Conservation (phyloP, 2,329 filamentous ascomycete species). For the Hypoxylon sp. region DNA sequence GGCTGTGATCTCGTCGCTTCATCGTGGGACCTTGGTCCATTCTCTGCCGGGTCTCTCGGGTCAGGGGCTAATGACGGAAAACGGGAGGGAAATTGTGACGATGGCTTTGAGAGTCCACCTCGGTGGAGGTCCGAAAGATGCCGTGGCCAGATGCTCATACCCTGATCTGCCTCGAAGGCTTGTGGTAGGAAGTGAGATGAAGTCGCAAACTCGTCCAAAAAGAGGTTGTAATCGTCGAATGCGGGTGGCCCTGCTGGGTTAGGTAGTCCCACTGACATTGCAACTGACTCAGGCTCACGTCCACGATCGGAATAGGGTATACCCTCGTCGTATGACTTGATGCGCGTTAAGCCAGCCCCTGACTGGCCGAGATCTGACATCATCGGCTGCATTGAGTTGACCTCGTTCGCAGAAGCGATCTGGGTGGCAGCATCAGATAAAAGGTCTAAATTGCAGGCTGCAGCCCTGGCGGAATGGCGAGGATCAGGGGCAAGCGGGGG, state of each 20-base stretch:
- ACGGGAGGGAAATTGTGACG: conserved; percentile 68
- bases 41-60: conserved; percentile 61
- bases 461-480: conserved; percentile 62
- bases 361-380: conserved; percentile 62
- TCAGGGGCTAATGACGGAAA: conserved; percentile 70
- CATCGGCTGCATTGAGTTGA: conserved; percentile 67
- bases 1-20: conserved; percentile 58
- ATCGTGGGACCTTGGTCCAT: conserved; percentile 58
- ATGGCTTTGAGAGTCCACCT: conserved; percentile 63
- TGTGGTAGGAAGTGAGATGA: conserved; percentile 70
- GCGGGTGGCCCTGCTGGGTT: conserved; percentile 58
- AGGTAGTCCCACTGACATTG: conserved; percentile 60
- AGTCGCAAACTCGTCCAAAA: conserved; percentile 70
- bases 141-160: conserved; percentile 67
- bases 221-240: conserved; percentile 72
- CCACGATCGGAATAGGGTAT: conserved; percentile 65
- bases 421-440: conserved; percentile 72
- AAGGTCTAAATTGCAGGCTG: conserved; percentile 71
- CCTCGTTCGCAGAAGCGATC: conserved; percentile 68
- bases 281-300: conserved; percentile 61
- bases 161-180: conserved; percentile 68
- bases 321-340: conserved; percentile 66
- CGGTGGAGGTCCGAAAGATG: conserved; percentile 58
- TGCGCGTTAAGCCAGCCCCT: conserved; percentile 60
- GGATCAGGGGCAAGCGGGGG: conserved; percentile 63